Evolutionary conservation across 768 basidiomycete species (phyloP).

Genomic region (Boletus reticulatus): DNA sequence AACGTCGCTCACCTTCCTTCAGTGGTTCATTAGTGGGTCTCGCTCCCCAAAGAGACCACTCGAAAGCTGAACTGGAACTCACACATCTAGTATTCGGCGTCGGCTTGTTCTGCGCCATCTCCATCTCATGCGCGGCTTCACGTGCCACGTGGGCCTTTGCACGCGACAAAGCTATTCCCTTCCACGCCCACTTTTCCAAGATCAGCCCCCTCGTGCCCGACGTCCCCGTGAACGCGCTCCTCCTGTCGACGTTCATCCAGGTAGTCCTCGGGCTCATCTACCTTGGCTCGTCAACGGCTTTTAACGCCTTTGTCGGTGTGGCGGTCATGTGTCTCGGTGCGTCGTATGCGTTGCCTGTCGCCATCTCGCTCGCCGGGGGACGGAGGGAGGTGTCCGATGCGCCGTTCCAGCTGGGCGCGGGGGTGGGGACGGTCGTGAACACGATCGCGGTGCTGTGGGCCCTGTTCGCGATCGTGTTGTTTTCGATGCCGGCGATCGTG

Average conservation of each 20-base stretch:
- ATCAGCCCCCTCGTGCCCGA: conserved; percentile 41
- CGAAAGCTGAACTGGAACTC: background rate
- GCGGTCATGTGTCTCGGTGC: conserved; percentile 64
- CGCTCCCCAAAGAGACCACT: no score
- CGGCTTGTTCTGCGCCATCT: conserved; percentile 62
- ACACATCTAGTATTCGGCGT: conserved; percentile 46
- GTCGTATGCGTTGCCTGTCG: conserved; percentile 63
- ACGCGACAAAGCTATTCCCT: conserved; percentile 63
- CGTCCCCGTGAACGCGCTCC: conserved; percentile 58
- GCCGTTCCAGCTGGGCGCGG: conserved; percentile 47
- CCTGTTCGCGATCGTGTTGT: conserved; percentile 58
- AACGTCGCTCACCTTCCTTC: background rate
- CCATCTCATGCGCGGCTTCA: conserved; percentile 64
- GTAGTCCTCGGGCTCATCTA: conserved; percentile 61
- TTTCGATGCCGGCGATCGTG: conserved; percentile 65
- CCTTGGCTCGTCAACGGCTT: conserved; percentile 60
- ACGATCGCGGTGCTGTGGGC: conserved; percentile 56
- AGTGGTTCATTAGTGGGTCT: conserved; percentile 44
- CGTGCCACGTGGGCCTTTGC: conserved; percentile 73
- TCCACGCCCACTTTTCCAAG: conserved; percentile 45
- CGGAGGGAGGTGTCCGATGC: conserved; percentile 47
- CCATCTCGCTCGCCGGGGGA: conserved; percentile 46
- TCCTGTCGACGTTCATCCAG: conserved; percentile 57
- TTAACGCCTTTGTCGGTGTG: conserved; percentile 68
- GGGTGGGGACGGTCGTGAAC: conserved; percentile 45